Percentiles rank a stretch among this genome's conserved stretches.
phyloP scores from a whole-genome alignment of 2,329 filamentous ascomycete species.

The Fusarium sulawesiense region DNA sequence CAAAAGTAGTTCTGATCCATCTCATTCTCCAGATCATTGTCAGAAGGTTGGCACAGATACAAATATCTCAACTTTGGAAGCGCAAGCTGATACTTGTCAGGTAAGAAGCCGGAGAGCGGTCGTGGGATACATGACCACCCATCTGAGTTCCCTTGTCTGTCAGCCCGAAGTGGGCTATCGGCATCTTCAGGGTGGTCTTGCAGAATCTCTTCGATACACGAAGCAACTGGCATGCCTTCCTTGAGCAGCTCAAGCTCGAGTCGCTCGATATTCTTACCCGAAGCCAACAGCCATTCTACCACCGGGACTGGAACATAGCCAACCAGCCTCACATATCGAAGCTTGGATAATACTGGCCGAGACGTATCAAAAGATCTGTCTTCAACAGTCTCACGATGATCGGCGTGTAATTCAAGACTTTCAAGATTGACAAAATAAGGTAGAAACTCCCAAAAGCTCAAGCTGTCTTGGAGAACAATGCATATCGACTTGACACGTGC shows the following conservation, averaged over 20 bases:
- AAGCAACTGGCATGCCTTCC: background rate
- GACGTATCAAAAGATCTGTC: background rate
- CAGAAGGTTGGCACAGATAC: background rate
- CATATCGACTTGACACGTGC: slow-evolving; percentile 1
- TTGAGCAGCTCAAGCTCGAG: background rate
- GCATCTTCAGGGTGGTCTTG: background rate
- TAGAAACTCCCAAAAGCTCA: background rate
- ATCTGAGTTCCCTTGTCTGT: background rate
- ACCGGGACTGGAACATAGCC: background rate
- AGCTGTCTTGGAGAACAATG: background rate
- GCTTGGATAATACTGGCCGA: background rate
- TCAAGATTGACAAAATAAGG: background rate
- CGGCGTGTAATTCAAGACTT: background rate
- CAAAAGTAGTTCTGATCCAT: background rate
- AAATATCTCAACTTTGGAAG: background rate
- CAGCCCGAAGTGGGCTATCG: background rate
- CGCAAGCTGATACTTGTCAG: fast-evolving
- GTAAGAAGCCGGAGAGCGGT: slow-evolving; percentile 3
- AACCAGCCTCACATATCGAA: background rate
- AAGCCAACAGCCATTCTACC: background rate
- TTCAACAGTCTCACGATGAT: too few relatives aligned
- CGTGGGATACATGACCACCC: background rate
- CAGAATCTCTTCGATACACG: background rate
- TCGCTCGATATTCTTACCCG: background rate
- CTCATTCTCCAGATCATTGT: background rate